Percentiles rank a stretch among this genome's conserved stretches.
Evolutionary conservation across 257 asterid species (phyloP).

Genomic region (Solanum tarapatanum): DNA sequence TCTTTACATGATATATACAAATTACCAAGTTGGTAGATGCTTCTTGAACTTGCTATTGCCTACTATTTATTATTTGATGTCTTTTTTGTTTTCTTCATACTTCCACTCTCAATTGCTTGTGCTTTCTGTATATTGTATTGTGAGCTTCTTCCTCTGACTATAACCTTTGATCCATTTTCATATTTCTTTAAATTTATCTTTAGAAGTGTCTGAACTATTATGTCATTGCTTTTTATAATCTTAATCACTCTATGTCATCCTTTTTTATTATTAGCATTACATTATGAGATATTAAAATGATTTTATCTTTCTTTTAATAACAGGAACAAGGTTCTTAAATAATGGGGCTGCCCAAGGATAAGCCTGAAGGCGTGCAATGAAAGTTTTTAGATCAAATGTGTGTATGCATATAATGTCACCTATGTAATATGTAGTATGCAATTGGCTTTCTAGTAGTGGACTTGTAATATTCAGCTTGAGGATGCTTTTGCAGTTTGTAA

Average conservation of each 20-base stretch:
- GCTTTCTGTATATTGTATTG: not conserved
- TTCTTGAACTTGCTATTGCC: no score
- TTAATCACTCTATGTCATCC: not conserved
- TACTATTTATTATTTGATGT: no score
- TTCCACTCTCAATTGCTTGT: not conserved
- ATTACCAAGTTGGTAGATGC: no score
- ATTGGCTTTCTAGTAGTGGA: not conserved
- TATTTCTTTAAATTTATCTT: not conserved
- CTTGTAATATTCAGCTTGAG: not conserved
- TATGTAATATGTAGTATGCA: not conserved
- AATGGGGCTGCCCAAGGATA: not conserved
- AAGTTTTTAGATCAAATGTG: not conserved
- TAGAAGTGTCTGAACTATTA: not conserved
- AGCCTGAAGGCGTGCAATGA: not conserved
- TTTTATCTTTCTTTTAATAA: not conserved
- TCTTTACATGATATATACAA: no score
- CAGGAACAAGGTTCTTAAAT: not conserved
- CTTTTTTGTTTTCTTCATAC: not conserved
- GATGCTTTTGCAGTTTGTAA: not conserved
- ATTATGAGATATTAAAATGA: not conserved
- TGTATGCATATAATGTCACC: not conserved
- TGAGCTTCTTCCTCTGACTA: not conserved
- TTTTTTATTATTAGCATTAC: not conserved
- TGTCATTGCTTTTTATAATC: not conserved
- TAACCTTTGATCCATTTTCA: not conserved